Base-by-base conservation (phyloP, 805 yeast genomes). In the Yarrowia sp. region DNA sequence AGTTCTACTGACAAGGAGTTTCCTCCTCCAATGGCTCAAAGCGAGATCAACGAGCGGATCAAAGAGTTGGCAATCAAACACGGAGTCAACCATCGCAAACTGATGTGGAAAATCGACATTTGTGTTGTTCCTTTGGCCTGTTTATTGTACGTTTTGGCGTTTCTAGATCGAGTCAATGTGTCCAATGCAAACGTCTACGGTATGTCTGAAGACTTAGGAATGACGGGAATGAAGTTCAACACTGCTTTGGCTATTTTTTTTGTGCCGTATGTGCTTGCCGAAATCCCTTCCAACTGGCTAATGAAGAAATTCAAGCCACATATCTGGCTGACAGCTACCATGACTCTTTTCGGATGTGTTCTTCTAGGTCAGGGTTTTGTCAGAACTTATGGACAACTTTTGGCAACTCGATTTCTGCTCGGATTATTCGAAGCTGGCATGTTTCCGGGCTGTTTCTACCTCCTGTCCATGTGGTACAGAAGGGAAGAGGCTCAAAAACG, bases 181-280 rank as follows among this genome's bases (percentile, higher is more conserved):
- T 85, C 92, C 30, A 89, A 90, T 74, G 96, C 96, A 9, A 84
- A 85, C 67, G 82, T 87, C 65, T 89, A 88, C 71, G 91, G 91
- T 12, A 78, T 90, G 78, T 79, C 80, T 17, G 75, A 70, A 1
- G 88, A 85, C 65, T 74, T 90, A 35, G 70, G 79, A 21, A 77
- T 90, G 44, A 73, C 74, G 1, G 87, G 87, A 10, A 79, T 80
- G 68, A 86, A 88, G 70, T 87, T 80, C 77, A 85, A 86, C 71
- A 80, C 80, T 36, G 87, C 88, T 4, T 79, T 88, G 68, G 85
- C 90, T 6, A 82, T 88, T 10, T 88, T 88, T 73, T 88, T 87
- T 69, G 86, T 86, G 17, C 91, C 91, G 7, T 88, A 88, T 71
- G 77, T 87, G 26, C 58, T 78, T 1, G 86, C 85, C 69, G 90